phyloP scores from a whole-genome alignment of 2,329 filamentous ascomycete species.

The Fonsecaea erecta region DNA sequence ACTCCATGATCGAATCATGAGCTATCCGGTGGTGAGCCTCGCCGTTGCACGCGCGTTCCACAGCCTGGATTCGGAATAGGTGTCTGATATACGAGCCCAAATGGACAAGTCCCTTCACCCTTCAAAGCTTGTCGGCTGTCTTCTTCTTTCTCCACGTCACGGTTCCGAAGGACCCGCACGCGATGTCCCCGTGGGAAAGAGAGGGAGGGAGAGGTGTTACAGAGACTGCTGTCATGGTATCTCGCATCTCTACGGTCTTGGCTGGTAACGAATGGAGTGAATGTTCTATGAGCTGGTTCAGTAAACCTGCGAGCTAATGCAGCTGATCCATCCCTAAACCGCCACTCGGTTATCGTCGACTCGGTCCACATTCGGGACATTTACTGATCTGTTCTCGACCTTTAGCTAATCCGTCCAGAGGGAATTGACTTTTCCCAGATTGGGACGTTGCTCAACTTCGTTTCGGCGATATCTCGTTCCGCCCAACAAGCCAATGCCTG shows the following conservation, averaged over 20 bases:
- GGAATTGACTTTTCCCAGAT: neutral
- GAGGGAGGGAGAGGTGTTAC: too few species aligned
- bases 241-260: neutral
- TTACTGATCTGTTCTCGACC: neutral
- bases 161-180: neutral
- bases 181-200: too few species aligned
- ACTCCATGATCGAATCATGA: conserved; percentile 64
- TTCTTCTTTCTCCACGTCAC: neutral
- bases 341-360: neutral
- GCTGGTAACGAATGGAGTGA: too few species aligned
- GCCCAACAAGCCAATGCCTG: neutral
- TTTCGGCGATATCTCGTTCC: neutral
- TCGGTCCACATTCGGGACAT: neutral
- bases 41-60: conserved; percentile 57
- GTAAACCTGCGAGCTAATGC: neutral
- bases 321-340: neutral
- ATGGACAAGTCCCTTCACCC: neutral
- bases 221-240: neutral
- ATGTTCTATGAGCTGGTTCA: neutral
- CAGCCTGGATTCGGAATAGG: conserved; percentile 9
- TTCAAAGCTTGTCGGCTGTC: neutral
- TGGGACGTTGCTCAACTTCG: neutral
- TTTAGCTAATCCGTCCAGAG: neutral
- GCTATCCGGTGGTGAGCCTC: conserved; percentile 58
- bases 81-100: neutral